Conservation (phyloP, 2,329 filamentous ascomycete genomes). For the Talaromyces funiculosus region DNA sequence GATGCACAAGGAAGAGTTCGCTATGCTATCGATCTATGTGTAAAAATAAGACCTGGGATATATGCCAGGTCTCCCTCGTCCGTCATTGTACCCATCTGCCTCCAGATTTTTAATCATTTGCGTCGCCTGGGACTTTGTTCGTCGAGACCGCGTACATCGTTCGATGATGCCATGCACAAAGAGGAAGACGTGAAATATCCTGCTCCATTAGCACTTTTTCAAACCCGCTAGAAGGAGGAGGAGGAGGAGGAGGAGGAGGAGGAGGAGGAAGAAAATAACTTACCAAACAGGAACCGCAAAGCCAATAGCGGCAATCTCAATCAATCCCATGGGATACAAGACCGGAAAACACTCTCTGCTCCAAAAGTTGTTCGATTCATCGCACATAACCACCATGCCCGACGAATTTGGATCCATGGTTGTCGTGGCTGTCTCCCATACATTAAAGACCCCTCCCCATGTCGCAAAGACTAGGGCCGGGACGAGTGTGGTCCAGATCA, state of each 20-base stretch:
- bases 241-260: too few relatives aligned
- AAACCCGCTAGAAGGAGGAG: not conserved
- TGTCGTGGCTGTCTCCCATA: slow-evolving; percentile 21
- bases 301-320: slow-evolving; percentile 26
- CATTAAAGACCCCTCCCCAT: slow-evolving; percentile 25
- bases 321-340: slow-evolving; percentile 24
- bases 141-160: not conserved
- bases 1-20: not conserved
- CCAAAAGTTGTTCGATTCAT: slow-evolving; percentile 21
- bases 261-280: slow-evolving; percentile 1
- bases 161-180: slow-evolving; percentile 8
- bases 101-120: slow-evolving; percentile 6
- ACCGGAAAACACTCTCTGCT: slow-evolving; percentile 25
- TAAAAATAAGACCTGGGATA: not conserved
- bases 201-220: not conserved
- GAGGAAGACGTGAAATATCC: slow-evolving; percentile 7
- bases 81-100: not conserved
- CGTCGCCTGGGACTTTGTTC: not conserved
- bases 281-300: slow-evolving; percentile 25
- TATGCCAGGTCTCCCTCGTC: not conserved
- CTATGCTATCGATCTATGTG: not conserved
- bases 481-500: slow-evolving; percentile 17
- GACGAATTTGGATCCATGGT: not conserved
- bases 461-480: slow-evolving; percentile 24
- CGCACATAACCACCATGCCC: slow-evolving; percentile 16